Conservation (phyloP, 2,329 filamentous ascomycete species). For the Tolypocladium amazonense region DNA sequence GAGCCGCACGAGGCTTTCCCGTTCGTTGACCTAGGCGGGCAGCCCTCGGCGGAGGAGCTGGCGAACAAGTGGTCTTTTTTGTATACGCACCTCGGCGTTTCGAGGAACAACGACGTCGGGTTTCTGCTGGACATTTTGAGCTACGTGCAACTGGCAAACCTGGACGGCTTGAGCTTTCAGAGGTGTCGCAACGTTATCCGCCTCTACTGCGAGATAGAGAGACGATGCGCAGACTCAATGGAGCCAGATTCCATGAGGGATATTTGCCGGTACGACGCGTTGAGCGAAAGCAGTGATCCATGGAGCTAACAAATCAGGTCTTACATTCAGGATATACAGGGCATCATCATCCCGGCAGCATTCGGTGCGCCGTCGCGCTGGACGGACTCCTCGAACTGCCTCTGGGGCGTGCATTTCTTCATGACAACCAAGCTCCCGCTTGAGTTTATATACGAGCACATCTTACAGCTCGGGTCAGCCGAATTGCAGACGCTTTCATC, state of each 20-base stretch:
- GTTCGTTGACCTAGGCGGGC: constrained; percentile 4
- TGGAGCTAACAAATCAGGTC: background rate
- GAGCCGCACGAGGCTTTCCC: constrained; percentile 3
- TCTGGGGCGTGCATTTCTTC: background rate
- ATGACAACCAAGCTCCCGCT: constrained; percentile 1
- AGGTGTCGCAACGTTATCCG: constrained; percentile 1
- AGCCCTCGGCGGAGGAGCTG: constrained; percentile 1
- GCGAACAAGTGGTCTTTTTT: constrained; percentile 3
- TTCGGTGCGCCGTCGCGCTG: background rate
- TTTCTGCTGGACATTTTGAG: constrained; percentile 5
- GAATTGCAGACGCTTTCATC: background rate
- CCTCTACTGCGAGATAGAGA: constrained; percentile 5
- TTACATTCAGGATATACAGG: constrained; percentile 4
- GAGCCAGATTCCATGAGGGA: constrained; percentile 3
- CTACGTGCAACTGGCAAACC: constrained; percentile 3
- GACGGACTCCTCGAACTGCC: background rate
- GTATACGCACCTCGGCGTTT: constrained; percentile 3
- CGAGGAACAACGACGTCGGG: constrained; percentile 2
- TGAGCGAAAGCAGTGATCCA: background rate
- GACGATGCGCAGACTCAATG: background rate
- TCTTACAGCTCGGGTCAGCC: background rate
- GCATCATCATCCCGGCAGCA: background rate
- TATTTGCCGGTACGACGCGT: constrained; percentile 2
- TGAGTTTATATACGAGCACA: background rate
- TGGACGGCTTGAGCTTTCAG: background rate